Conservation (phyloP, 2,329 filamentous ascomycete genomes). For the Alternaria incomplexa region DNA sequence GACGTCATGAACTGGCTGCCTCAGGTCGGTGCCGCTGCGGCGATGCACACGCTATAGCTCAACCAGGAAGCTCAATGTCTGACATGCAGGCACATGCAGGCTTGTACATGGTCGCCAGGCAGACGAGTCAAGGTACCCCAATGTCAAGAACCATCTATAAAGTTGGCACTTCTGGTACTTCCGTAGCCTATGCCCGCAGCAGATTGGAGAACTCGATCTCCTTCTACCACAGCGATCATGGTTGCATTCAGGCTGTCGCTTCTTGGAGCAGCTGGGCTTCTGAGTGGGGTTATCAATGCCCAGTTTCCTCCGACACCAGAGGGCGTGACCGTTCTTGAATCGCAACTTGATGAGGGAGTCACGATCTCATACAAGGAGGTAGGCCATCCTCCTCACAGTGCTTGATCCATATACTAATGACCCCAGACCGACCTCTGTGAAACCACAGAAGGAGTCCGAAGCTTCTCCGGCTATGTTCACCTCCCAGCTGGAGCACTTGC, state of each 20-base stretch:
- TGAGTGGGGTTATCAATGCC: conserved; percentile 24
- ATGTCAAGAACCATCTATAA: background rate
- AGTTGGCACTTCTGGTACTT: background rate
- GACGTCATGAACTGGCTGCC: conserved; percentile 23
- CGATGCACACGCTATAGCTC: conserved; percentile 18
- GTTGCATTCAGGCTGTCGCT: conserved; percentile 8
- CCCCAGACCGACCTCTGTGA: conserved; percentile 59
- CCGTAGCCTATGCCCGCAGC: background rate
- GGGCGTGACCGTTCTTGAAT: conserved; percentile 48
- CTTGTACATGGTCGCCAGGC: background rate
- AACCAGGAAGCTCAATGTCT: conserved; percentile 33
- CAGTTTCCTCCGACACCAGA: conserved; percentile 51
- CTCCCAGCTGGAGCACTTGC: conserved; percentile 57
- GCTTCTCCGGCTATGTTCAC: conserved; percentile 66
- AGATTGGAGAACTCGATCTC: background rate
- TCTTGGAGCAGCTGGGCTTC: conserved; percentile 17
- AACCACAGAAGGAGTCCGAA: conserved; percentile 61
- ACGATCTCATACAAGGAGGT: conserved; percentile 55
- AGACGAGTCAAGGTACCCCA: background rate
- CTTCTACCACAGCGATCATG: conserved; percentile 11
- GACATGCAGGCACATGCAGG: background rate
- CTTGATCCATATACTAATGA: background rate
- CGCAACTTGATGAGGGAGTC: conserved; percentile 49
- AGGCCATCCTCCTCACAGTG: background rate
- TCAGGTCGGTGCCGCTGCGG: conserved; percentile 15